These are phyloP conservation scores for Tremella mesenterica DNA, from an alignment of 768 basidiomycete genomes.

Conservation along the genomic window DNA sequence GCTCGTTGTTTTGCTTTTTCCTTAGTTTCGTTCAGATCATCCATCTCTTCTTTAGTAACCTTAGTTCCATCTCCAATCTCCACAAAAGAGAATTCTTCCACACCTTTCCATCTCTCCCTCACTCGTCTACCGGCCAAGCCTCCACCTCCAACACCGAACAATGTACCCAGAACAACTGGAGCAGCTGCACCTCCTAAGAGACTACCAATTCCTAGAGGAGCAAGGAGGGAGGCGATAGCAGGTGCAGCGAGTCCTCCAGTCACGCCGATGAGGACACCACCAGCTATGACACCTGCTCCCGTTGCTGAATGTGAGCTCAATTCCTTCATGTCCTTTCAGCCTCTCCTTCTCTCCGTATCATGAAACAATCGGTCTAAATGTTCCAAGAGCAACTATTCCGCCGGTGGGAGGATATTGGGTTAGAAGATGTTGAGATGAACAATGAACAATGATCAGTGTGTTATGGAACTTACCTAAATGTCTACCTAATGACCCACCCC, in stretches of 20 bases:
- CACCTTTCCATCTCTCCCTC: slow-evolving; percentile 45
- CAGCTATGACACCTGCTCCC: slow-evolving; percentile 45
- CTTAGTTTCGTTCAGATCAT: slow-evolving; percentile 31
- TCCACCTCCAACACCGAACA: slow-evolving; percentile 47
- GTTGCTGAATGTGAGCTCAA: slow-evolving; percentile 37
- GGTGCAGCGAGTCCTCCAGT: slow-evolving; percentile 48
- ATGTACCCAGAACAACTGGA: slow-evolving; percentile 45
- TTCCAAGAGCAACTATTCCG: too few species aligned
- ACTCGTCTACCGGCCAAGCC: slow-evolving; percentile 46
- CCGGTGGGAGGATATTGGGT: too few species aligned
- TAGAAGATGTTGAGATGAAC: too few species aligned
- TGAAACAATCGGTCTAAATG: too few species aligned
- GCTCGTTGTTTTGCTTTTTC: slow-evolving; percentile 12
- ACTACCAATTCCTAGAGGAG: slow-evolving; percentile 40
- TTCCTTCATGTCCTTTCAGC: background rate
- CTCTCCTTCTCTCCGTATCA: too few species aligned
- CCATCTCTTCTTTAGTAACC: slow-evolving; percentile 28
- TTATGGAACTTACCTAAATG: slow-evolving; percentile 13
- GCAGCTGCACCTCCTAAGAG: slow-evolving; percentile 43
- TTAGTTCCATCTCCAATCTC: slow-evolving; percentile 42
- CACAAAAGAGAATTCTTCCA: slow-evolving; percentile 46
- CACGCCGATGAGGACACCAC: slow-evolving; percentile 46
- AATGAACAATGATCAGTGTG: too few species aligned
- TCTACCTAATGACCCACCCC: slow-evolving; percentile 45
- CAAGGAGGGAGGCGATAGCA: slow-evolving; percentile 45